phyloP scores from a whole-genome alignment of 2,329 filamentous ascomycete species.

The Apiospora kogelbergensis region DNA sequence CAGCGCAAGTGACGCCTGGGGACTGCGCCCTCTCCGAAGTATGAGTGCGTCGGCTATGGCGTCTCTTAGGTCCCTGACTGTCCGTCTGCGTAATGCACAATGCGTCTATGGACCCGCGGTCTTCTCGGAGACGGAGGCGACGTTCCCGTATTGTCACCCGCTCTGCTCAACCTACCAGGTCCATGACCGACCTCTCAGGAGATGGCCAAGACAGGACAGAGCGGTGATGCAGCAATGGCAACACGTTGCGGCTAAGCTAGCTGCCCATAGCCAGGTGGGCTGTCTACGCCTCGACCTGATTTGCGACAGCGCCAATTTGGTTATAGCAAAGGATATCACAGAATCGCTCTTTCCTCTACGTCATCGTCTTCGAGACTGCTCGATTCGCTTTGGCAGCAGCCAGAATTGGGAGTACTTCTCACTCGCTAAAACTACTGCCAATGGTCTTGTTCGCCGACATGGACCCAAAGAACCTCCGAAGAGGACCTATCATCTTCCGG shows the following conservation, averaged over 20 bases:
- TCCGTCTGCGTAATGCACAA: background rate
- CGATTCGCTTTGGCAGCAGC: background rate
- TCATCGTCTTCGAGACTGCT: background rate
- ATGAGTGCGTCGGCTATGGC: background rate
- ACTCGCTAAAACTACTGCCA: background rate
- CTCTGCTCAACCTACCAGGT: background rate
- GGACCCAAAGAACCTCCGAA: background rate
- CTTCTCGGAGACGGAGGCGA: background rate
- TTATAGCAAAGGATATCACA: background rate
- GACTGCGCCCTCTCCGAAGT: constrained; percentile 3
- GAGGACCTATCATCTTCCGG: background rate
- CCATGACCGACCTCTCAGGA: background rate
- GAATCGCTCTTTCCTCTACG: background rate
- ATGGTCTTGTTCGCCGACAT: background rate
- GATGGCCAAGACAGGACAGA: background rate
- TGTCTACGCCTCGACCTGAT: background rate
- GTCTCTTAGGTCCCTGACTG: background rate
- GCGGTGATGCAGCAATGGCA: background rate
- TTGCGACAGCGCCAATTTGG: background rate
- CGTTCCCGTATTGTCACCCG: background rate
- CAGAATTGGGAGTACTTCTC: background rate
- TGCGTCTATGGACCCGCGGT: background rate
- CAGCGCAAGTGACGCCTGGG: constrained; percentile 3
- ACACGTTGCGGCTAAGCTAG: background rate
- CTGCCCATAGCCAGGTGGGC: background rate